These are phyloP conservation scores for Vigna unguiculata DNA, from an alignment of 306 rosid genomes.

Conservation along the genomic window DNA sequence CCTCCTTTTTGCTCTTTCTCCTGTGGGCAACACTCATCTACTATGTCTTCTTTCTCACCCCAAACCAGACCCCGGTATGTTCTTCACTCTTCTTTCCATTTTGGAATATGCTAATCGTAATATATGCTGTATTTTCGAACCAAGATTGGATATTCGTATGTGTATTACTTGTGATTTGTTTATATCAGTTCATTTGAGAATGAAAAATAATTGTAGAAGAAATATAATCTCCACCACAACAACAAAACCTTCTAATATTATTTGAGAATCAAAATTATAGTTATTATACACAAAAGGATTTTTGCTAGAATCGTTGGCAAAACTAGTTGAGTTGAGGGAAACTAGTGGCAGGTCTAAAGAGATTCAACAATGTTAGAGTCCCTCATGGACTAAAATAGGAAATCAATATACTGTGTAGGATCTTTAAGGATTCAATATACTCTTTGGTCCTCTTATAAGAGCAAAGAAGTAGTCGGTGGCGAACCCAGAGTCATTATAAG, in stretches of 20 bases:
- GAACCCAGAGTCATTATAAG: no score
- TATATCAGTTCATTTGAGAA: no score
- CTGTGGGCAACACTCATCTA: constrained; percentile 82
- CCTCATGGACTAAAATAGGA: background rate
- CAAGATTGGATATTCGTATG: no score
- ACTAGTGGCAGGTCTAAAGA: no score
- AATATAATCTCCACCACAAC: no score
- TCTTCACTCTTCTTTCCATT: background rate
- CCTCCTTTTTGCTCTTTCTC: constrained; percentile 71
- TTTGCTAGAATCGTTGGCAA: no score
- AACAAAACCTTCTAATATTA: no score
- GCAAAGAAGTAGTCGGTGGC: background rate
- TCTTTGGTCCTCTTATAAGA: background rate
- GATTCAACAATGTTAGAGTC: background rate
- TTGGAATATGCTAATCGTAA: background rate
- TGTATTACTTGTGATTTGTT: no score
- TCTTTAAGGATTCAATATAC: background rate
- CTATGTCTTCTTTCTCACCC: constrained; percentile 76
- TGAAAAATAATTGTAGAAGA: no score
- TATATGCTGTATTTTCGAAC: background rate
- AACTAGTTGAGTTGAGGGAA: no score
- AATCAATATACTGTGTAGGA: background rate
- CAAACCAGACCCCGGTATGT: constrained; percentile 93
- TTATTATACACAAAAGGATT: no score
- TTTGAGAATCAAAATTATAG: no score